These are phyloP conservation scores for Waltergamsia citrina DNA, from an alignment of 2,329 filamentous ascomycete genomes.

Conservation along the genomic window DNA sequence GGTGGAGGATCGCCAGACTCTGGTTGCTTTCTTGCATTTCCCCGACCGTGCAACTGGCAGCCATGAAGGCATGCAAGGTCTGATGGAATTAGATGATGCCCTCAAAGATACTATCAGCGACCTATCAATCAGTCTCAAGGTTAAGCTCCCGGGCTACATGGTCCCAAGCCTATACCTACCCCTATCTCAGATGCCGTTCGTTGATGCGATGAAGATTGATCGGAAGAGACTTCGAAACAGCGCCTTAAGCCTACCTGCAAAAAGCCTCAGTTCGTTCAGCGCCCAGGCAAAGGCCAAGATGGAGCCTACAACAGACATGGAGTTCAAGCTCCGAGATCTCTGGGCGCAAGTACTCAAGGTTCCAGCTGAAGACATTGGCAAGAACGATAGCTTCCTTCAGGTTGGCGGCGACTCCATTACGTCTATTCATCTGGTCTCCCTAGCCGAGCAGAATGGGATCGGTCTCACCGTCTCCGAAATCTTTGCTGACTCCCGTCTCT, in stretches of 20 bases:
- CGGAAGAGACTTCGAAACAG: neutral
- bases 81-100: neutral
- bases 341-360: slow-evolving; percentile 2
- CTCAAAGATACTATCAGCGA: neutral
- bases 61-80: neutral
- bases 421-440: slow-evolving; percentile 6
- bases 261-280: neutral
- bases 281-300: neutral
- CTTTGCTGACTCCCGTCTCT: slow-evolving; percentile 3
- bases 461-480: neutral
- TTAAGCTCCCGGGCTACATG: slow-evolving; percentile 10
- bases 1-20: neutral
- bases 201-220: slow-evolving; percentile 8
- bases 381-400: slow-evolving; percentile 2
- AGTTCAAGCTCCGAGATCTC: neutral
- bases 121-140: no score
- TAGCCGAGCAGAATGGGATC: neutral
- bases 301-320: slow-evolving; percentile 1
- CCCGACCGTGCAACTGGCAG: no score
- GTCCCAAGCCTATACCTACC: slow-evolving; percentile 9
- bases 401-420: slow-evolving; percentile 24
- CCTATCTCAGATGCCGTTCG: slow-evolving; percentile 9
- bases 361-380: neutral
- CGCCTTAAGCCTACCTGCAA: neutral
- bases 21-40: slow-evolving; percentile 1